Percentiles rank a stretch among this genome's conserved stretches.
Conservation (phyloP, 805 yeast species). For the Barnettozyma populi region DNA sequence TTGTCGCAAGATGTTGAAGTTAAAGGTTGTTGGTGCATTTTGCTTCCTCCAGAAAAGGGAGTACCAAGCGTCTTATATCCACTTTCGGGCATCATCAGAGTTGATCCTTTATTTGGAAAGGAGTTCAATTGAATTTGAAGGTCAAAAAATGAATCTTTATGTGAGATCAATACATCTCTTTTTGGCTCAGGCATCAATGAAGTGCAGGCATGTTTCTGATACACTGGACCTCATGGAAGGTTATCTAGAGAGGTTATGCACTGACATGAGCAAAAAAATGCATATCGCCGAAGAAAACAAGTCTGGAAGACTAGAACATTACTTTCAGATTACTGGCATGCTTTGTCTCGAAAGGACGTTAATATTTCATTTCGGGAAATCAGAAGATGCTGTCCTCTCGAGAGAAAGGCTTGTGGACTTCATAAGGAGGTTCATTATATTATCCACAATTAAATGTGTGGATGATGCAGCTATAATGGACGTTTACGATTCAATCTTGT, state of each 20-base stretch:
- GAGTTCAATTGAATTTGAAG: neutral
- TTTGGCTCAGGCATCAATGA: neutral
- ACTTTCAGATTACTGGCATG: slow-evolving; percentile 12
- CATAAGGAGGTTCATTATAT: slow-evolving; percentile 15
- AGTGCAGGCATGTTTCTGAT: neutral
- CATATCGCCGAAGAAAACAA: slow-evolving; percentile 1
- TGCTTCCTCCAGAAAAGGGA: neutral
- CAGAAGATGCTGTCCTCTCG: neutral
- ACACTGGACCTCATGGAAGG: neutral
- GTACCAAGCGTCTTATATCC: neutral
- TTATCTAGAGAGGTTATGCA: neutral
- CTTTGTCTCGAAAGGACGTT: slow-evolving; percentile 10
- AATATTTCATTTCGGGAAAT: neutral
- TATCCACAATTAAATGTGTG: slow-evolving; percentile 11
- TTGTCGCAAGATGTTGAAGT: neutral
- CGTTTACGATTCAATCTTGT: slow-evolving; percentile 35
- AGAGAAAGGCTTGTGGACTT: slow-evolving; percentile 10
- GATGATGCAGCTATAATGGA: slow-evolving; percentile 34
- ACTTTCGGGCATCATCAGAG: neutral
- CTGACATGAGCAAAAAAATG: slow-evolving; percentile 6
- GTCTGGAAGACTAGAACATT: slow-evolving; percentile 10
- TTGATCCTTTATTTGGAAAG: neutral
- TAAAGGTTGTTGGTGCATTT: neutral
- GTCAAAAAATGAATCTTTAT: neutral
- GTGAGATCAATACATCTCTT: neutral